Percentiles rank a stretch among this genome's conserved stretches.
Conservation (phyloP, 75 land plant genomes). For the Sequoiadendron giganteum region DNA sequence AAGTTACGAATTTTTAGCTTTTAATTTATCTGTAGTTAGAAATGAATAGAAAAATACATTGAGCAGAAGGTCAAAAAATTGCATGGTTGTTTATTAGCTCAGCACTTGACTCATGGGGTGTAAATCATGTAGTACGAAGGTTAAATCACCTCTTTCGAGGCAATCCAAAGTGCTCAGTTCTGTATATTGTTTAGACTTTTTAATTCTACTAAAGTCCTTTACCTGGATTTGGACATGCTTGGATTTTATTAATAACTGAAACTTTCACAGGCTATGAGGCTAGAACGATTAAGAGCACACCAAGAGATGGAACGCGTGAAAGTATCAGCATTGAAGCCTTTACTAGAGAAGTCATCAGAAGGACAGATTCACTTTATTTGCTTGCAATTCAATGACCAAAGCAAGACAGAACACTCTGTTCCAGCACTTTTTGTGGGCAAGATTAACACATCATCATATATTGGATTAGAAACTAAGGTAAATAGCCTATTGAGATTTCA, state of each 20-base stretch:
- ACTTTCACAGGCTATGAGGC: slow-evolving; percentile 62
- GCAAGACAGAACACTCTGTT: slow-evolving; percentile 49
- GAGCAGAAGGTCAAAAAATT: not conserved
- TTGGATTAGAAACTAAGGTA: slow-evolving; percentile 11
- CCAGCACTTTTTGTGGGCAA: slow-evolving; percentile 75
- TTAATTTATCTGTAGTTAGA: not conserved
- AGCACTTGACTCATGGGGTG: not conserved
- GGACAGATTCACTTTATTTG: slow-evolving; percentile 70
- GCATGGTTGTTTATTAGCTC: not conserved
- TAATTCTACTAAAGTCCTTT: not conserved
- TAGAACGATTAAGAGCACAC: slow-evolving; percentile 36
- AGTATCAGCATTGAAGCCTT: slow-evolving; percentile 46
- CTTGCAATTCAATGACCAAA: slow-evolving; percentile 60
- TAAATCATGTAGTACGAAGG: not conserved
- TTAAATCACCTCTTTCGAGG: not conserved
- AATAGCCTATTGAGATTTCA: not conserved
- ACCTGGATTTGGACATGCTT: not conserved
- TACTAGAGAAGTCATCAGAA: slow-evolving; percentile 45
- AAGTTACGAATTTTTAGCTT: not conserved
- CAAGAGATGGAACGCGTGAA: slow-evolving; percentile 48
- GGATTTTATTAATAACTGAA: not conserved
- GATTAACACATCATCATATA: slow-evolving; percentile 31
- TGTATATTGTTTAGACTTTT: not conserved
- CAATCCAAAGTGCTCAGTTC: not conserved
- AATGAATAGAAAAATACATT: not conserved